Evolutionary conservation across 768 basidiomycete species (phyloP).

Genomic region (Termitomyces bulborhizus): DNA sequence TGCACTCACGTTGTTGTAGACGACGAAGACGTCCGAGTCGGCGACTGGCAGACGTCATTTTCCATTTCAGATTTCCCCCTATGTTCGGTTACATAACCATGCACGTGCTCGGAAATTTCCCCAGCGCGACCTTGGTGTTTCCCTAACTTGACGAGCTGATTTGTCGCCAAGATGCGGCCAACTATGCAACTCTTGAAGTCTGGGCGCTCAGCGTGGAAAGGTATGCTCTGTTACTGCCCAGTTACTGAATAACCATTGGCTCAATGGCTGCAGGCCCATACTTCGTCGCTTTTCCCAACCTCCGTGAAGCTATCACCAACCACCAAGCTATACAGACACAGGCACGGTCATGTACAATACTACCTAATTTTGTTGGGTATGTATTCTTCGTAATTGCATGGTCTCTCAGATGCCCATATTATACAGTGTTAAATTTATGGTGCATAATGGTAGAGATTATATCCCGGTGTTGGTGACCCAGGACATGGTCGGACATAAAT

Average conservation of each 20-base stretch:
- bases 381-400: slow-evolving; percentile 16
- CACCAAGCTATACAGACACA: slow-evolving; percentile 87
- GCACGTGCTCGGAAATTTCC: slow-evolving; percentile 5
- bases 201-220: slow-evolving; percentile 84
- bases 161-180: slow-evolving; percentile 45
- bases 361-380: slow-evolving; percentile 95
- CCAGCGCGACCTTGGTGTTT: not conserved
- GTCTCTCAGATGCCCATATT: not conserved
- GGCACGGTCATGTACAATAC: slow-evolving; percentile 84
- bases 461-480: slow-evolving; percentile 81
- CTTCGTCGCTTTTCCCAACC: slow-evolving; percentile 88
- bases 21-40: not conserved
- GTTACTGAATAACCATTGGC: not conserved
- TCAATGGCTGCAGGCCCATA: slow-evolving; percentile 63
- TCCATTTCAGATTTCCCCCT: not conserved
- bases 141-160: not conserved
- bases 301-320: slow-evolving; percentile 72
- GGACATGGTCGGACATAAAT: slow-evolving; percentile 98
- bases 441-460: slow-evolving; percentile 94
- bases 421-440: slow-evolving; percentile 74
- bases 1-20: not conserved
- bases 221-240: slow-evolving; percentile 24
- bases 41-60: slow-evolving; percentile 3
- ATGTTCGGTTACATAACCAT: not conserved
- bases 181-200: slow-evolving; percentile 51